Evolutionary conservation across 805 yeast species (phyloP), one percentile per base, ranked within the genome.

Genomic region (Ogataea haglerorum): DNA sequence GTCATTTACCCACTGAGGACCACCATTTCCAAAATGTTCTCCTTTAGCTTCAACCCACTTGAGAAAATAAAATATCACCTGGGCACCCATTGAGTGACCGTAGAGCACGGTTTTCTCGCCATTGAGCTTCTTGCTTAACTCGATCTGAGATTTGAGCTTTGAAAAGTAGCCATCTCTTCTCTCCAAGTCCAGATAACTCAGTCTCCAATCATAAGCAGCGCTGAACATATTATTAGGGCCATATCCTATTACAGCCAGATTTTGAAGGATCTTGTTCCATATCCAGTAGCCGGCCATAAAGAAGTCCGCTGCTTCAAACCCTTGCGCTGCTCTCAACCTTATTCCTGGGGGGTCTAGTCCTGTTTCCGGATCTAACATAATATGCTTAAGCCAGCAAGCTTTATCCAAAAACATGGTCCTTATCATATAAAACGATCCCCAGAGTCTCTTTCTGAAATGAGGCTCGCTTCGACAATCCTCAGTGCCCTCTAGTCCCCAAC

Each of bases 231-330:
- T 86, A 52, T 87, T 83, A 2, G 96, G 91, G 34, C 87, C 95
- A 63, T 93, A 93, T 0, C 97, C 96, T 46, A 93, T 77, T 1
- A 87, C 97, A 3, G 96, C 95, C 49, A 93, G 68, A 56, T 93
- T 93, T 62, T 91, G 96, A n/a, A 93, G 70, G 38, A 93, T 78
- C 60, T 93, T 93, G 60, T 87, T 88, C 99, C 99, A 93, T 54
- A 93, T 87, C 99, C 99, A 93, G 62, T 93, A 93, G 0, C 99
- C 99, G 3, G 97, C 86, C 63, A 93, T 80, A 56, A 93, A 93
- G 63, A 88, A 93, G 64, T 93, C 99, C 0, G 96, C 93, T 1
- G 96, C 93, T 54, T 90, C 97, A 60, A 93, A 86, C 0, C 99
- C 99, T 60, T 86, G 95, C 0, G 96, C 91, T 0, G 98, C 95